Base-by-base conservation (phyloP, 768 basidiomycete genomes). In the Trametes sanguinea region DNA sequence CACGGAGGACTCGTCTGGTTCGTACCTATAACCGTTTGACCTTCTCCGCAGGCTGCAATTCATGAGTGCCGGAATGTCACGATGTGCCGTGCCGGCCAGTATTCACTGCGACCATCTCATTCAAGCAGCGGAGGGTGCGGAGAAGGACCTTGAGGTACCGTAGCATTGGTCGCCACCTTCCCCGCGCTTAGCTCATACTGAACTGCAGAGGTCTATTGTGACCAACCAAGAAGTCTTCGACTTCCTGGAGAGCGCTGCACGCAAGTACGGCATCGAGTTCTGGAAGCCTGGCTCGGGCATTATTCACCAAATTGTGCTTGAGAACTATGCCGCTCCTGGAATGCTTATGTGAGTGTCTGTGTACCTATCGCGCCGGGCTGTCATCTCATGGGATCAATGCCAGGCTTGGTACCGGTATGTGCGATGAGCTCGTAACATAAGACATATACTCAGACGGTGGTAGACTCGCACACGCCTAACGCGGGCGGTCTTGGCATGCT, bases 31-130 rank as follows among this genome's bases (percentile, higher is more conserved):
- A 27, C 43, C 51, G 11, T 29, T 54, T 22, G 22, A 22, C 22
- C 22, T 22, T 22, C 22, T 39, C 37, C 14, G 29, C 32, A 88
- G 95, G 62, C 77, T 99, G 61, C 97, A 99, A 77, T 99, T 98
- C 76, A 98, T 97, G 93, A 96, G 95, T 54, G 95, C 95, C 59
- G 94, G 93, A 17, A 84, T 97, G 54, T 76, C 85, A 29, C 82
- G 83, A 63, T 91, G 89, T 69, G 91, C 92, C 14, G 96, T 98
- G 1, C 91, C 91, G 35, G 84, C 89, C 6, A 92, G 91, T 64
- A 97, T 99, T 64, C 97, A 99, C 74, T 99, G 97, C 69, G 97
- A 99, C 72, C 97, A 99, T 76, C 82, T 99, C 47, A 98, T 99
- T 60, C 94, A 95, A 74, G 97, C 97, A 16, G 80, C 83, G n/a